Evolutionary conservation across 805 yeast species (phyloP), one percentile per base, ranked within the genome.

Genomic region (Tetrapisispora fleetii): DNA sequence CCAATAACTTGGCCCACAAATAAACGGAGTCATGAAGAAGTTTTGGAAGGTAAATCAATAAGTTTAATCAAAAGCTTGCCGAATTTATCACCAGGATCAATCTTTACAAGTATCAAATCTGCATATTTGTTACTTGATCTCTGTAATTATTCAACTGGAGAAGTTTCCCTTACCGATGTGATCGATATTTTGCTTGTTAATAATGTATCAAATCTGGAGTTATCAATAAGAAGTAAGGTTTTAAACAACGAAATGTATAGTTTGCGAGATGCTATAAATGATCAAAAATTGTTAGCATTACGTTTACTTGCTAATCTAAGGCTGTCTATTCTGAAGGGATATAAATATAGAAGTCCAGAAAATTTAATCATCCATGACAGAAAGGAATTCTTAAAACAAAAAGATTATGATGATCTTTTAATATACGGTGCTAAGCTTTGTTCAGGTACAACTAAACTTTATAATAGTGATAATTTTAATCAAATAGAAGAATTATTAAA

Each of bases 141-240:
- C 9, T 32, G 36, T 43, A 21, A 33, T 38, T 7, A 35, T 28
- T 8, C 22, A 19, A 4, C 30, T 11, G 17, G 28, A 56, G 54
- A 11, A 51, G 48, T 37, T 52, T 54, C 4, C 57, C 57, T 38
- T 13, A 16, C 17, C 14, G 58, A 58, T 16, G 60, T 62, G n/a
- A 45, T 69, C 4, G 54, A 55, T 27, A 47, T 48, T 2, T 53
- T 77, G 4, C 57, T 85, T 16, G 70, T 78, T 1, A 77, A 76
- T 54, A 78, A 85, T 0, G 74, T 85, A 19, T 78, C 79, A 48
- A 76, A 85, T 2, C 64, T 77, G 8, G 96, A 87, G 56, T 77
- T 85, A 13, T 67, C 83, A 81, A 30, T 69, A 95, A 43, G 41
- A 21, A 21, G 27, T 36, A 45, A 17, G 18, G 19, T 41, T 9